Conservation (phyloP, 768 basidiomycete species). For the Russula sp. region DNA sequence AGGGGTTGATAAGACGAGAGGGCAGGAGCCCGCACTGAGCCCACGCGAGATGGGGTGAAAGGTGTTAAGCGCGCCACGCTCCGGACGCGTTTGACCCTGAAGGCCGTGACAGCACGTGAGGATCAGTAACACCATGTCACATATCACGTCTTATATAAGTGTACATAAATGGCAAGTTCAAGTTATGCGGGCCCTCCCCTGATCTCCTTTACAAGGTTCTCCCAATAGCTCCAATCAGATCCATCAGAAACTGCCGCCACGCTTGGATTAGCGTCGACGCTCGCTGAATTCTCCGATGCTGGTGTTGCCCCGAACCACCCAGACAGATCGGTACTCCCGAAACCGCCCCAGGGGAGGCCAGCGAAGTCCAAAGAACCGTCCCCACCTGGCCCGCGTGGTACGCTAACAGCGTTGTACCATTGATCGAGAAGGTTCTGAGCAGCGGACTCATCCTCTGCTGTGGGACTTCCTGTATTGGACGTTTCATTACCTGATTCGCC, state of each 20-base stretch:
- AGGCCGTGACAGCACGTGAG: constrained; percentile 17
- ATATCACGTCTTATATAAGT: not conserved
- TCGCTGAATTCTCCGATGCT: not conserved
- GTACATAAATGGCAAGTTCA: not conserved
- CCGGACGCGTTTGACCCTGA: constrained; percentile 15
- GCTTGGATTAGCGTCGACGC: not conserved
- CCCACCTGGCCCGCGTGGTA: constrained; percentile 27
- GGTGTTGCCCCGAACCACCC: constrained; percentile 23
- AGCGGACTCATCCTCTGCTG: constrained; percentile 60
- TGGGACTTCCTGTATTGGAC: constrained; percentile 62
- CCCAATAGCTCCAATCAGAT: constrained; percentile 24
- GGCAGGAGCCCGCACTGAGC: constrained; percentile 2
- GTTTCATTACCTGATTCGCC: constrained; percentile 52
- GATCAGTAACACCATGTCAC: not conserved
- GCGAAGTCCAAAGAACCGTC: constrained; percentile 35
- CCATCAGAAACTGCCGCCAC: constrained; percentile 13
- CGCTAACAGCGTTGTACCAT: constrained; percentile 79
- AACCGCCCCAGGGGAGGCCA: constrained; percentile 25
- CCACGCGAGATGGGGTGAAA: constrained; percentile 8
- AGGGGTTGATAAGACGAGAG: not conserved
- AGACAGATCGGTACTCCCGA: constrained; percentile 22
- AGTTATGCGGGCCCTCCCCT: constrained; percentile 21
- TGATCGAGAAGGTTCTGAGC: constrained; percentile 78
- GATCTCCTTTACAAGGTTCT: constrained; percentile 25
- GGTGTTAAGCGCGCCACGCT: not conserved